phyloP scores from a whole-genome alignment of 352 stramenopile species.

The Phytophthora europaea region DNA sequence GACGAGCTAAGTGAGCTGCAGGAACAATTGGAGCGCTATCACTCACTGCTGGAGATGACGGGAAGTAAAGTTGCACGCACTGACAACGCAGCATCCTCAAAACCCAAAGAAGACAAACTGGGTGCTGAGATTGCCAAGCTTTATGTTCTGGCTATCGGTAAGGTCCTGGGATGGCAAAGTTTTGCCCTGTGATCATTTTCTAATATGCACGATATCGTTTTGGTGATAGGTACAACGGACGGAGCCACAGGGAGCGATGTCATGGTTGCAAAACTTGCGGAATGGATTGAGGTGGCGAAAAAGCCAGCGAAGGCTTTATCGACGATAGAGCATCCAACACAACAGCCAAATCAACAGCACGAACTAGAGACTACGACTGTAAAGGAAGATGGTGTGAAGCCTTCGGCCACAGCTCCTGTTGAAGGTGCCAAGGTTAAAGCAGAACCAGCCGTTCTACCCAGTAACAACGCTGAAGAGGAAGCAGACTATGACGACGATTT shows the following conservation, averaged over 20 bases:
- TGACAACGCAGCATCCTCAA: not conserved
- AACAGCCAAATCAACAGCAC: not conserved
- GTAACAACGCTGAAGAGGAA: constrained; percentile 34
- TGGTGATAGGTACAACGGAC: constrained; percentile 23
- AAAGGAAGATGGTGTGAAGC: not conserved
- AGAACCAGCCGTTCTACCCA: constrained; percentile 10
- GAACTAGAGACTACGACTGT: not conserved
- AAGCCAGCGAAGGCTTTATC: not conserved
- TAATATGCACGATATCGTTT: constrained; percentile 12
- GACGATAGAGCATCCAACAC: not conserved
- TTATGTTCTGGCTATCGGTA: constrained; percentile 50
- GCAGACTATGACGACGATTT: constrained; percentile 57
- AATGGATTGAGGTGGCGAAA: constrained; percentile 45
- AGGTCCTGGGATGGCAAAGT: not conserved
- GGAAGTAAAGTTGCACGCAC: constrained; percentile 20
- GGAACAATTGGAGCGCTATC: constrained; percentile 88
- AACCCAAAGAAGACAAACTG: constrained; percentile 35
- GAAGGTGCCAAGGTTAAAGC: not conserved
- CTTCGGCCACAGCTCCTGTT: not conserved
- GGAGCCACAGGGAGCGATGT: constrained; percentile 14
- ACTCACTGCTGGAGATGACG: constrained; percentile 79
- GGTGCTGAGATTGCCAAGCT: constrained; percentile 48
- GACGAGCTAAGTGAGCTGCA: constrained; percentile 88
- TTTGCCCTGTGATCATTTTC: not conserved
- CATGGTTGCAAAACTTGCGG: constrained; percentile 39